These are phyloP conservation scores for Daldinia sp. DNA, from an alignment of 2,329 filamentous ascomycete genomes.

Conservation along the genomic window DNA sequence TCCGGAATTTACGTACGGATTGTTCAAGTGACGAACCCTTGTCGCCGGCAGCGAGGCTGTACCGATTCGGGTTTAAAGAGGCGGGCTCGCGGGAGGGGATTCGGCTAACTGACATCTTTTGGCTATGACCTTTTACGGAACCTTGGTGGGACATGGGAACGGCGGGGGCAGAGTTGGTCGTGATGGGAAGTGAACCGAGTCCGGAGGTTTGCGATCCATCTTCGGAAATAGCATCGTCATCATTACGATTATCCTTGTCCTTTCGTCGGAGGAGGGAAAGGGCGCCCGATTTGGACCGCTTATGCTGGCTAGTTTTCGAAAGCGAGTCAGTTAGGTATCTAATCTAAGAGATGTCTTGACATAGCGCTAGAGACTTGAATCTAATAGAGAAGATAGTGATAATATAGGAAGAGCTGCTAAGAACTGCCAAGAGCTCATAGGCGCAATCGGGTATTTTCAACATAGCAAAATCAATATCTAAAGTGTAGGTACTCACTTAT, in stretches of 20 bases:
- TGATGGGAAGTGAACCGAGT: constrained; percentile 52
- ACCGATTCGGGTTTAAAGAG: constrained; percentile 38
- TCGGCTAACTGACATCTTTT: constrained; percentile 63
- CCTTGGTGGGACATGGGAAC: constrained; percentile 54
- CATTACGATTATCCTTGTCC: constrained; percentile 57
- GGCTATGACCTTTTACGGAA: constrained; percentile 58
- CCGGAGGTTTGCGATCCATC: constrained; percentile 59
- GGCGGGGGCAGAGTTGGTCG: constrained; percentile 51
- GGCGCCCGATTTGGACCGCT: constrained; percentile 67
- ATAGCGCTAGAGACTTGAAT: background rate
- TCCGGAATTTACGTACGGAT: constrained; percentile 91
- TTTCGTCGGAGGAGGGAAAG: constrained; percentile 67
- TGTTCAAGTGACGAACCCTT: constrained; percentile 80
- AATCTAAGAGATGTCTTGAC: background rate
- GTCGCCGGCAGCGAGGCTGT: constrained; percentile 49
- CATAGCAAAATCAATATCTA: constrained; percentile 7
- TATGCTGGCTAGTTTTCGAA: constrained; percentile 56
- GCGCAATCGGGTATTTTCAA: constrained; percentile 21
- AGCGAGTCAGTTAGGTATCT: constrained; percentile 34
- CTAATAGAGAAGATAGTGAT: background rate
- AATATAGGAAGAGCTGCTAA: no score
- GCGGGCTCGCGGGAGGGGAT: constrained; percentile 53
- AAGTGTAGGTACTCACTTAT: constrained; percentile 50
- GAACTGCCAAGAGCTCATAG: no score
- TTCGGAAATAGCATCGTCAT: constrained; percentile 63